These are phyloP conservation scores for Gregarina niphandrodes DNA, from an alignment of 169 alveolate species.

Conservation along the genomic window DNA sequence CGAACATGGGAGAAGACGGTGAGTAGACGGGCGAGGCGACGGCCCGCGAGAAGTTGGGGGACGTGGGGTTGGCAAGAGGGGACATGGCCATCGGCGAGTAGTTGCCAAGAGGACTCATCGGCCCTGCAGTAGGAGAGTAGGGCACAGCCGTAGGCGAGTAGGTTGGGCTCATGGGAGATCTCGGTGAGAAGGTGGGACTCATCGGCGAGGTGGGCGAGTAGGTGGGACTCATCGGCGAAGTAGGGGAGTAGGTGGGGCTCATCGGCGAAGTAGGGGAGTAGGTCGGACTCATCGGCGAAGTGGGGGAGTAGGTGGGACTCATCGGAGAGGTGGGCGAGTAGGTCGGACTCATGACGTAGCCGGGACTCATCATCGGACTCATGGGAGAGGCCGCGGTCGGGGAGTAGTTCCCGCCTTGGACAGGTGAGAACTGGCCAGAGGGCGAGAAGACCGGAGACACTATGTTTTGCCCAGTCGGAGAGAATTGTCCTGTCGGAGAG, in stretches of 20 bases:
- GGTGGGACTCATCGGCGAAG: neutral
- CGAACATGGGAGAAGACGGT: neutral
- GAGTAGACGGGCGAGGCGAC: constrained; percentile 12
- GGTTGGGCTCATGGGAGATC: too few species aligned
- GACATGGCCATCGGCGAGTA: too few species aligned
- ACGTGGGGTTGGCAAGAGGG: neutral
- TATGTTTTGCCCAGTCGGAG: too few species aligned
- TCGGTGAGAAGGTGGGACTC: neutral
- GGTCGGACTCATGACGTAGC: constrained; percentile 57
- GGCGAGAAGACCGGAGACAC: too few species aligned
- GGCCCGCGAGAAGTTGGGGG: neutral
- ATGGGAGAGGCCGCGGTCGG: constrained; percentile 17
- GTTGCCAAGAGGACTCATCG: too few species aligned
- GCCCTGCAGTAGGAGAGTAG: too few species aligned
- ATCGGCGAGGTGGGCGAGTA: neutral
- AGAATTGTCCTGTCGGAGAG: too few species aligned
- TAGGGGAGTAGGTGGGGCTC: too few species aligned
- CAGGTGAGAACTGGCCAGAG: constrained; percentile 20
- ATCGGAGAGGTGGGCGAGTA: constrained; percentile 52
- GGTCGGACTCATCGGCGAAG: neutral
- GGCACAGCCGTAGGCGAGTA: too few species aligned
- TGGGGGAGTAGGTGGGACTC: constrained; percentile 11
- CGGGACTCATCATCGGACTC: constrained; percentile 38
- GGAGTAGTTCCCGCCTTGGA: constrained; percentile 16
- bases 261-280: too few species aligned